Evolutionary conservation across 202 grass and related monocot genomes (phyloP).

Genomic region (Schoenoplectus tabernaemontani): DNA sequence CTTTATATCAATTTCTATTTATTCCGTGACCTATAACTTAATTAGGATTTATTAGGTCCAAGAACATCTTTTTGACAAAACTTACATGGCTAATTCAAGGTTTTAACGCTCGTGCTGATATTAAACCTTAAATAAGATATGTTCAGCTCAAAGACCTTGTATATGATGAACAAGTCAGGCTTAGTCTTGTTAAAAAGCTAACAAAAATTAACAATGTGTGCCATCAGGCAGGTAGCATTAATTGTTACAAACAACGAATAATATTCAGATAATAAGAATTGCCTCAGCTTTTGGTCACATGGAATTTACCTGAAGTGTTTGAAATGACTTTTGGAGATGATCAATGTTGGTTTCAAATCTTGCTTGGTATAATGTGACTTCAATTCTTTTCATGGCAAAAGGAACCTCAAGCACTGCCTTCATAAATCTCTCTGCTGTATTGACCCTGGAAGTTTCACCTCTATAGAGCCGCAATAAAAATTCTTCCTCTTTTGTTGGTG

Average conservation of each 20-base stretch:
- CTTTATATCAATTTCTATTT: neutral
- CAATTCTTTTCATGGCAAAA: slow-evolving; percentile 80
- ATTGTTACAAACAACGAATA: neutral
- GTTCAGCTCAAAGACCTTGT: neutral
- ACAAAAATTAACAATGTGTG: neutral
- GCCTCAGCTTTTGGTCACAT: neutral
- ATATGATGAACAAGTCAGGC: neutral
- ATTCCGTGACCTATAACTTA: neutral
- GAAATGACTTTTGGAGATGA: slow-evolving; percentile 65
- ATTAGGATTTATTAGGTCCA: neutral
- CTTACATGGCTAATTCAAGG: neutral
- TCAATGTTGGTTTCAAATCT: slow-evolving; percentile 58
- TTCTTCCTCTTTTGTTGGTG: slow-evolving; percentile 82
- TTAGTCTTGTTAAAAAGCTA: neutral
- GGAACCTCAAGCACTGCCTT: slow-evolving; percentile 62
- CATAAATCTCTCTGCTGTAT: slow-evolving; percentile 64
- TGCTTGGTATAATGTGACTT: slow-evolving; percentile 70
- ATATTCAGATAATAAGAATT: slow-evolving; percentile 14
- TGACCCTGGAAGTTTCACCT: slow-evolving; percentile 51
- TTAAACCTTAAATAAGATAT: neutral
- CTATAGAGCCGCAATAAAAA: slow-evolving; percentile 46
- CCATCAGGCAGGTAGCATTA: neutral
- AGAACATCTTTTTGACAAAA: neutral
- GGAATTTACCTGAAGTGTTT: slow-evolving; percentile 57
- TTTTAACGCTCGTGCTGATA: neutral